Evolutionary conservation across 2,329 filamentous ascomycete species (phyloP), one percentile per base, ranked within the genome.

Genomic region (Diaporthe helianthi): DNA sequence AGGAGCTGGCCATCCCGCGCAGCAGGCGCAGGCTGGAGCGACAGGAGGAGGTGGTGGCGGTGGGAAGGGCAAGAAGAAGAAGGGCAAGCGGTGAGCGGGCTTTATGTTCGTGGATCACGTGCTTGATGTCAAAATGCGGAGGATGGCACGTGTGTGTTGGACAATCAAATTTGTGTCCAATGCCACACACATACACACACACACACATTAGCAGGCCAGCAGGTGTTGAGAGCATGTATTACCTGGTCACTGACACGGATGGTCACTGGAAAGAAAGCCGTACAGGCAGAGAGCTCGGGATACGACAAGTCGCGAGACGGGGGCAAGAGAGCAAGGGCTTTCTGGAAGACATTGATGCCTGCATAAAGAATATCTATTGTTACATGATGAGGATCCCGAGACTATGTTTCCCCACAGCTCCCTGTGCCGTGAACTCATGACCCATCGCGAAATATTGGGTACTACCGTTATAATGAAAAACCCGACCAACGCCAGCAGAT

Each of bases 31-130:
- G 79, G 77, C 67, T 2, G 47, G 51, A 22, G 61, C 49, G 13
- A n/a, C n/a, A n/a, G n/a, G n/a, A n/a, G 80, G 78, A 66, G 79
- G 81, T 52, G 83, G 82, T 15, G 81, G 83, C 41, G 79, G 83
- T 44, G 79, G 83, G 52, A 83, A 83, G 77, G 90, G 89, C 79
- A 92, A 91, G 82, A 91, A 92, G 82, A 91, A 90, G 81, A 91
- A 90, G 81, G 89, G 89, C 91, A 90, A 71, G 84, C 87, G 89
- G 84, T 92, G 82, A 84, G 67, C 41, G 52, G 49, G 12, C 15
- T 44, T 4, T 12, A 38, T 38, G 1, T 49, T 61, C 31, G 38
- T 65, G 31, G 55, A 26, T 24, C 17, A 46, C 4, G 29, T 26
- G 5, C 15, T 22, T 10, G 55, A 31, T 10, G n/a, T 24, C 17